These are phyloP conservation scores for Paralagenidium karlingii DNA, from an alignment of 352 stramenopile species.

Conservation along the genomic window DNA sequence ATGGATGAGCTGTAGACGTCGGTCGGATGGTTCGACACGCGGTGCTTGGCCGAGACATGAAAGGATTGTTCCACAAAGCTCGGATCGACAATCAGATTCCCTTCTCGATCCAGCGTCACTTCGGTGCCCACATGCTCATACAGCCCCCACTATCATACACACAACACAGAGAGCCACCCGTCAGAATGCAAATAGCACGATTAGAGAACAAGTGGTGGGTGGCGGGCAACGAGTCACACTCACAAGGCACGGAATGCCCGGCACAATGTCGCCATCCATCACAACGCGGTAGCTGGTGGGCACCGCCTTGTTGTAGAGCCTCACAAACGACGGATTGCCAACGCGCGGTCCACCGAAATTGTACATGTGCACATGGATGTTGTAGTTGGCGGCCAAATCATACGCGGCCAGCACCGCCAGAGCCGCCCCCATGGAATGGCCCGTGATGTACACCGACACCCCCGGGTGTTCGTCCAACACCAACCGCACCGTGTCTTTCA, in stretches of 20 bases:
- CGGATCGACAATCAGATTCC: slow-evolving; percentile 70
- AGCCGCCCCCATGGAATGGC: slow-evolving; percentile 86
- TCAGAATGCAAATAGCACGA: no score
- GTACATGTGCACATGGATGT: slow-evolving; percentile 81
- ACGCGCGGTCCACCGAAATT: slow-evolving; percentile 82
- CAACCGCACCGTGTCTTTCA: slow-evolving; percentile 64
- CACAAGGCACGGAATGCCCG: slow-evolving; percentile 59
- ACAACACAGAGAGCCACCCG: slow-evolving; percentile 2
- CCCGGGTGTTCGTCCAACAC: slow-evolving; percentile 73
- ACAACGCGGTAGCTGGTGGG: slow-evolving; percentile 72
- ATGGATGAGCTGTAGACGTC: slow-evolving; percentile 52
- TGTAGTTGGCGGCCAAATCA: slow-evolving; percentile 76
- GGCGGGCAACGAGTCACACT: slow-evolving; percentile 12
- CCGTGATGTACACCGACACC: slow-evolving; percentile 85
- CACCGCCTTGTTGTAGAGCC: slow-evolving; percentile 61
- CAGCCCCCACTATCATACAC: slow-evolving; percentile 36
- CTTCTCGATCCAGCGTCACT: slow-evolving; percentile 48
- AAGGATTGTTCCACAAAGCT: slow-evolving; percentile 71
- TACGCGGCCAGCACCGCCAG: slow-evolving; percentile 83
- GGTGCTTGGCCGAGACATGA: slow-evolving; percentile 49
- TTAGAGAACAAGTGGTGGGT: no score
- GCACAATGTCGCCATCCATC: slow-evolving; percentile 73
- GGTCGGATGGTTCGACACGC: slow-evolving; percentile 44
- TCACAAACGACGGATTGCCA: slow-evolving; percentile 72
- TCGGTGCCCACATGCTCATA: slow-evolving; percentile 69